Conservation (phyloP, 164 flowering plant species). For the Cinnamomum micranthum region DNA sequence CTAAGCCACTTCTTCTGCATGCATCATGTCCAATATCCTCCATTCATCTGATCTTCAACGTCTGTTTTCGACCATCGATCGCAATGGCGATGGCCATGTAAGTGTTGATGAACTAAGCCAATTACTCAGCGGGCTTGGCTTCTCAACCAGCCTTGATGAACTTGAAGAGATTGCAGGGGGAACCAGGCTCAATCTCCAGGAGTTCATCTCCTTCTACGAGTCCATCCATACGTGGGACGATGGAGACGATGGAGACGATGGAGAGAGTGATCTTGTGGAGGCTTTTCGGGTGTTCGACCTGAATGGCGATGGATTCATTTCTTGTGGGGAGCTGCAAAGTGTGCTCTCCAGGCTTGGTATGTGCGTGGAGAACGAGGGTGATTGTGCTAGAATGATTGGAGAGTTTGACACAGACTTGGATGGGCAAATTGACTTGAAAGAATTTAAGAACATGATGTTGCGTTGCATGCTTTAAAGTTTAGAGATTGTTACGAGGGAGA, state of each 20-base stretch:
- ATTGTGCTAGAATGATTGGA: slow-evolving; percentile 22
- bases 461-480: neutral
- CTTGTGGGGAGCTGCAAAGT: slow-evolving; percentile 54
- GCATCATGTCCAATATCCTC: slow-evolving; percentile 12
- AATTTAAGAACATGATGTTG: slow-evolving; percentile 46
- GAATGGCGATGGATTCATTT: slow-evolving; percentile 66
- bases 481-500: no score
- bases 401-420: slow-evolving; percentile 21
- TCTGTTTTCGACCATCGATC: slow-evolving; percentile 15
- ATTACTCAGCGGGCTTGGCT: slow-evolving; percentile 9
- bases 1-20: no score
- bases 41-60: slow-evolving; percentile 9
- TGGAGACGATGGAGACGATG: slow-evolving; percentile 13
- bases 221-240: slow-evolving; percentile 1
- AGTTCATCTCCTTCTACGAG: slow-evolving; percentile 18
- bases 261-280: slow-evolving; percentile 21
- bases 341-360: slow-evolving; percentile 52
- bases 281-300: slow-evolving; percentile 75
- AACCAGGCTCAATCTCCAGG: slow-evolving; percentile 8
- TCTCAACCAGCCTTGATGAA: slow-evolving; percentile 4
- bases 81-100: slow-evolving; percentile 12
- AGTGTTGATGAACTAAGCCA: slow-evolving; percentile 9
- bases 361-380: slow-evolving; percentile 16
- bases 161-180: slow-evolving; percentile 7
- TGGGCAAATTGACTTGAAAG: slow-evolving; percentile 29